Percentiles rank a stretch among this genome's conserved stretches.
These are phyloP conservation scores for Cercospora beticola DNA, from an alignment of 2,329 filamentous ascomycete genomes.

Conservation along the genomic window DNA sequence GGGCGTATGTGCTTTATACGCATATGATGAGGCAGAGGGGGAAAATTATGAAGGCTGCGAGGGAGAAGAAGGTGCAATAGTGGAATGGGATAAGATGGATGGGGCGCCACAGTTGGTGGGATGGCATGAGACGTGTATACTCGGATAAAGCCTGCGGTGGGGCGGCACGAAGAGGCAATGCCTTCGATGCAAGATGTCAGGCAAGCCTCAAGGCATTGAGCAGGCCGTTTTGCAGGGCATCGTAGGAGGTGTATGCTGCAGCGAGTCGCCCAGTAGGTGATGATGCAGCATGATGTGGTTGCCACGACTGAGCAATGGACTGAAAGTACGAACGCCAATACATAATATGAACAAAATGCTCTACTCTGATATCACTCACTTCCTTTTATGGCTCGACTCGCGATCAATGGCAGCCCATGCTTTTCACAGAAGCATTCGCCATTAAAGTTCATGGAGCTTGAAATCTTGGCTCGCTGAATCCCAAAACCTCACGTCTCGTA, in stretches of 20 bases:
- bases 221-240: too few relatives aligned
- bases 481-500: not conserved
- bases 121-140: not conserved
- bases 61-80: constrained; percentile 39
- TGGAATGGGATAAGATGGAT: constrained; percentile 2
- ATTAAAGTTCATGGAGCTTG: not conserved
- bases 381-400: not conserved
- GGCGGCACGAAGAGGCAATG: not conserved
- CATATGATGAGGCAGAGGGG: constrained; percentile 92
- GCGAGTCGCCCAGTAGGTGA: not conserved
- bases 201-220: not conserved
- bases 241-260: not conserved
- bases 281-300: not conserved
- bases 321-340: not conserved
- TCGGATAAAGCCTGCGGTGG: not conserved
- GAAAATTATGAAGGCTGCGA: constrained; percentile 69
- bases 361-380: not conserved
- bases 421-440: not conserved
- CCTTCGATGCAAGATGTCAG: not conserved
- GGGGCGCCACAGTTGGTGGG: not conserved
- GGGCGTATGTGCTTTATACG: constrained; percentile 83
- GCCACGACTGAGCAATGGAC: not conserved
- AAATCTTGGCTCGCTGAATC: not conserved
- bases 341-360: not conserved
- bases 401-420: not conserved